Evolutionary conservation across 257 asterid genomes (phyloP).

Genomic region (Paraleonurus japonicus): DNA sequence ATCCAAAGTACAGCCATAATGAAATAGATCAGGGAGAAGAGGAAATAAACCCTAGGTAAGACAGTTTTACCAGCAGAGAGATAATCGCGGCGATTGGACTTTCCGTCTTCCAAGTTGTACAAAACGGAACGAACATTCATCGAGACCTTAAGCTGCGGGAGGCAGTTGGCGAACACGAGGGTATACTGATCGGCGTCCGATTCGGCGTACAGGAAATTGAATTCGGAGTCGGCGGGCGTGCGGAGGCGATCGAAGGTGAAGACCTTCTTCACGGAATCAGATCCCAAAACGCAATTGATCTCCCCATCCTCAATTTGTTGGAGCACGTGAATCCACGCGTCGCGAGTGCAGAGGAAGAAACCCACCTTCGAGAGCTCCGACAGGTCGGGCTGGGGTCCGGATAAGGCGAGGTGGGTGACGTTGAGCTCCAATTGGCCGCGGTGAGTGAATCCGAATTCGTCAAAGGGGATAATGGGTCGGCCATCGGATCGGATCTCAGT

Average conservation of each 20-base stretch:
- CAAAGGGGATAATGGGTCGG: slow-evolving; percentile 69
- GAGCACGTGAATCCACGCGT: slow-evolving; percentile 66
- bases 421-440: slow-evolving; percentile 78
- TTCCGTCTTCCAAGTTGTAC: slow-evolving; percentile 66
- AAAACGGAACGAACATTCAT: slow-evolving; percentile 70
- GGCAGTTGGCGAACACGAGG: slow-evolving; percentile 71
- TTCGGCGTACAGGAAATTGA: slow-evolving; percentile 36
- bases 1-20: slow-evolving; percentile 53
- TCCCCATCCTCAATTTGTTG: slow-evolving; percentile 71
- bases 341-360: slow-evolving; percentile 77
- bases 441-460: slow-evolving; percentile 85
- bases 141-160: slow-evolving; percentile 49
- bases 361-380: slow-evolving; percentile 55
- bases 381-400: slow-evolving; percentile 33
- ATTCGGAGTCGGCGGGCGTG: slow-evolving; percentile 25
- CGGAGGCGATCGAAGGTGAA: slow-evolving; percentile 54
- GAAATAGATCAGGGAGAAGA: slow-evolving; percentile 53
- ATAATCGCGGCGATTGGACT: slow-evolving; percentile 56
- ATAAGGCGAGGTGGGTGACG: slow-evolving; percentile 45
- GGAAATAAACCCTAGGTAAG: slow-evolving; percentile 68
- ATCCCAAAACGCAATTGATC: slow-evolving; percentile 62
- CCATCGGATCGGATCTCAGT: slow-evolving; percentile 56
- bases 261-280: slow-evolving; percentile 48
- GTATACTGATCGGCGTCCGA: slow-evolving; percentile 76
- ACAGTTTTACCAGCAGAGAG: slow-evolving; percentile 72